Conservation (phyloP, 2,329 filamentous ascomycete species). For the Onygena corvina region DNA sequence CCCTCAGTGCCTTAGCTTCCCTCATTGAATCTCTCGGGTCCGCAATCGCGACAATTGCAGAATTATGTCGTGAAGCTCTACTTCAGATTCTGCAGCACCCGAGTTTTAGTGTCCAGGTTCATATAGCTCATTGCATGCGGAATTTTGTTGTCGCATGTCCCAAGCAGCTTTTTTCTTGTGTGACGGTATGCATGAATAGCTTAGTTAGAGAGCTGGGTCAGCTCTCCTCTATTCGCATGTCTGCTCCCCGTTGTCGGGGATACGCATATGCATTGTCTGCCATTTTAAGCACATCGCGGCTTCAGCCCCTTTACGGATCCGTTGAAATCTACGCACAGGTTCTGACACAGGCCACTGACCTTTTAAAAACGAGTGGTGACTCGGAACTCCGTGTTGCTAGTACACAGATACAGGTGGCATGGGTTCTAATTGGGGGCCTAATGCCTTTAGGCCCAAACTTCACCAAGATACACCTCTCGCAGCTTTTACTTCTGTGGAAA, state of each 20-base stretch:
- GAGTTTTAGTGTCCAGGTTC: conserved; percentile 90
- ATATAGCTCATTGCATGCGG: conserved; percentile 74
- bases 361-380: conserved; percentile 84
- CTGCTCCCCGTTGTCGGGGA: conserved; percentile 71
- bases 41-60: conserved; percentile 65
- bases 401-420: conserved; percentile 93
- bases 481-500: conserved; percentile 89
- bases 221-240: conserved; percentile 61
- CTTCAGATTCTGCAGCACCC: conserved; percentile 86
- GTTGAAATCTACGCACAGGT: conserved; percentile 91
- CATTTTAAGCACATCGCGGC: conserved; percentile 75
- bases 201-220: conserved; percentile 74
- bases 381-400: conserved; percentile 83
- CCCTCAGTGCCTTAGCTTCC: conserved; percentile 66
- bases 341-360: conserved; percentile 75
- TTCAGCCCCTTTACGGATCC: conserved; percentile 83
- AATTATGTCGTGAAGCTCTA: conserved; percentile 72
- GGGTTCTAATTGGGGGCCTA: conserved; percentile 89
- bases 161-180: conserved; percentile 76
- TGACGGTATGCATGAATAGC: conserved; percentile 95
- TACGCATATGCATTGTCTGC: conserved; percentile 87
- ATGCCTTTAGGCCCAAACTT: conserved; percentile 97
- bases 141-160: conserved; percentile 82
- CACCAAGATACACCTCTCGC: conserved; percentile 94
- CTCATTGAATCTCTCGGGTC: conserved; percentile 71